Conservation (phyloP, 352 stramenopile genomes). For the Pythium inflatum region DNA sequence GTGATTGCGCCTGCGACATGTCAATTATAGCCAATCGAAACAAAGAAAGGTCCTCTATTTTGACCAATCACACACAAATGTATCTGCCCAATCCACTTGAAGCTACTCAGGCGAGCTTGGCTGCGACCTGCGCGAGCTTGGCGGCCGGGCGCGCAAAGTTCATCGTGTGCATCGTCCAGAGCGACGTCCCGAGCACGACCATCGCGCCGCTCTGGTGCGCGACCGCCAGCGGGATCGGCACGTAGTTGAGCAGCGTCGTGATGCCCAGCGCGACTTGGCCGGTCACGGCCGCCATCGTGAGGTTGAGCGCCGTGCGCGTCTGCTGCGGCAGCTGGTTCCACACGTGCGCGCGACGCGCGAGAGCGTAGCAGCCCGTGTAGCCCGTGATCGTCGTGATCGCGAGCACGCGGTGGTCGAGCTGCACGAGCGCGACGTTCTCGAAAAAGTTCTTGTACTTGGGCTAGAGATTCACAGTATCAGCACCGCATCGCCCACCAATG, state of each 20-base stretch:
- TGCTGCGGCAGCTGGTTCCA: slow-evolving; percentile 75
- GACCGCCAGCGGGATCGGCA: slow-evolving; percentile 93
- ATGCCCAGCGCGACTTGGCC: slow-evolving; percentile 91
- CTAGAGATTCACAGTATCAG: slow-evolving; percentile 14
- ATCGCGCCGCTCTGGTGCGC: slow-evolving; percentile 85
- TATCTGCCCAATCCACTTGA: not conserved
- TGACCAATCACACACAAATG: slow-evolving; percentile 21
- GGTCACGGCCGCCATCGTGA: slow-evolving; percentile 56
- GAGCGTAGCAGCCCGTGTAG: slow-evolving; percentile 55
- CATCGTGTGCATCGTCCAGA: slow-evolving; percentile 70
- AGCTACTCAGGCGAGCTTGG: slow-evolving; percentile 26
- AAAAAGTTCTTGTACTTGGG: slow-evolving; percentile 93
- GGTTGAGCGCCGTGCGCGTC: slow-evolving; percentile 56
- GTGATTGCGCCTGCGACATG: not conserved
- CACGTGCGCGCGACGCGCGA: slow-evolving; percentile 58
- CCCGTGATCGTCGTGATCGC: slow-evolving; percentile 82
- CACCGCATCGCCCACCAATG: not conserved
- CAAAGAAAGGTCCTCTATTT: slow-evolving; percentile 11
- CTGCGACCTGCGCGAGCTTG: slow-evolving; percentile 43
- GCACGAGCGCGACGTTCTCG: slow-evolving; percentile 96
- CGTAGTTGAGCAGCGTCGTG: slow-evolving; percentile 95
- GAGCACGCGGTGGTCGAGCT: slow-evolving; percentile 96
- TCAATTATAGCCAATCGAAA: slow-evolving; percentile 5
- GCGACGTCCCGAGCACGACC: slow-evolving; percentile 59
- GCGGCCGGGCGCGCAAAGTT: slow-evolving; percentile 57